Base-by-base conservation (phyloP, 2,329 filamentous ascomycete species). In the Exophiala aquamarina region DNA sequence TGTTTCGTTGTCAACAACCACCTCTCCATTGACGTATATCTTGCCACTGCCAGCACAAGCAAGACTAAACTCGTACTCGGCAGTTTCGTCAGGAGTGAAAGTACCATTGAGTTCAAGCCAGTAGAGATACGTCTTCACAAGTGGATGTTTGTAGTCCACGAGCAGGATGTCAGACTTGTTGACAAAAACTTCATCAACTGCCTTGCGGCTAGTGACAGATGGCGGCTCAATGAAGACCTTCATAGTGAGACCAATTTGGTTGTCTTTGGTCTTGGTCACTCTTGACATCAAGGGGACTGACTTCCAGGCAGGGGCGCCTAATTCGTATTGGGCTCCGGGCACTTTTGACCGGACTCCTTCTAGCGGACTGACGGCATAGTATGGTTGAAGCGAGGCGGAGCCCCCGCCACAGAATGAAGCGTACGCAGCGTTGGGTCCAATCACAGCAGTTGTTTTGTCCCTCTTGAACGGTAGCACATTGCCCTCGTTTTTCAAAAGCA, bases 401-500 rank as follows among this genome's bases (percentile, higher is more conserved):
- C 84, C 84, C 47, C 83, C 84, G 28, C 84, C 84, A 56, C 83
- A 72, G 57, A 70, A 73, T 1, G 68, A 59, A 18, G 70, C 66
- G 21, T 68, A 64, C 40, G 72, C 75, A 9, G 77, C 68, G 47
- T 80, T 79, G 10, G 76, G 76, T 3, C 77, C 78, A 47, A 81
- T 78, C 14, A 80, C 69, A 9, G 76, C 70, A 10, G 76, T 66
- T 1, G 72, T 67, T 47, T 72, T 68, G 18, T 66, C 63, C 37
- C 69, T 71, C 31, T 68, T 65, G 42, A 80, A 61, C 0, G 87
- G 87, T 1, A 91, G 70, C 0, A 84, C 63, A 11, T 70, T 71
- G 29, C 76, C 75, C 10, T 87, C 77, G 55, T 91, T 91, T 68
- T 89, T 89, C 39, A 90, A 69, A 10, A 91, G 72, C 1, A 89